A percentile compares a stretch with the other conserved stretches of the same genome.
Evolutionary conservation across 2,329 filamentous ascomycete genomes (phyloP).

Genomic region (Penicillium fuscoglaucum): DNA sequence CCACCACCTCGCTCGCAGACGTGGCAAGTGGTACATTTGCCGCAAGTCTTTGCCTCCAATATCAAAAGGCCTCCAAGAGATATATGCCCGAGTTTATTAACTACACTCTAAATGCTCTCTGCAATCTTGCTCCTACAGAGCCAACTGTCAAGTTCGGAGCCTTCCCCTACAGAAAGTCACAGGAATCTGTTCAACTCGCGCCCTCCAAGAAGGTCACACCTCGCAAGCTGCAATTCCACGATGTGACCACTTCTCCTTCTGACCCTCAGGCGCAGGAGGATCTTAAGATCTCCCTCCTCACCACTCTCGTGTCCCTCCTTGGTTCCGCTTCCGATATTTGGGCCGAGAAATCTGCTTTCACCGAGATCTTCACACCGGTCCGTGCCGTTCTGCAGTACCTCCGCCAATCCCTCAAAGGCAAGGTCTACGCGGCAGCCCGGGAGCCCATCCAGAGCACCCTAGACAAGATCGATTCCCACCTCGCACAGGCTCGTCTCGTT

Average conservation of each 20-base stretch:
- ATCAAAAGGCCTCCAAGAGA: constrained; percentile 78
- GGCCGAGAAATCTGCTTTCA: constrained; percentile 70
- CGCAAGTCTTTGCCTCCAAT: constrained; percentile 76
- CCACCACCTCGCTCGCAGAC: constrained; percentile 65
- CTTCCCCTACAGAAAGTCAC: constrained; percentile 63
- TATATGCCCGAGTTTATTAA: constrained; percentile 87
- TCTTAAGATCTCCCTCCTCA: constrained; percentile 61
- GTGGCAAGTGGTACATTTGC: constrained; percentile 74
- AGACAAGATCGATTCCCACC: constrained; percentile 40
- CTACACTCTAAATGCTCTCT: constrained; percentile 74
- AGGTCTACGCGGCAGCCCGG: constrained; percentile 47
- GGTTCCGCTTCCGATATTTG: constrained; percentile 70
- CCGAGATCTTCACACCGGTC: constrained; percentile 72
- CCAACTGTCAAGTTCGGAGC: constrained; percentile 50
- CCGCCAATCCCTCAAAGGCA: constrained; percentile 53
- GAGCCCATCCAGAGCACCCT: constrained; percentile 34
- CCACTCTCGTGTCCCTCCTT: constrained; percentile 65
- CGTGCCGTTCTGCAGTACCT: constrained; percentile 62
- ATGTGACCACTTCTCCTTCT: constrained; percentile 46
- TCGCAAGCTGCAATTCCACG: constrained; percentile 60
- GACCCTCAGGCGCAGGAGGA: constrained; percentile 35
- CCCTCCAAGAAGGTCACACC: constrained; percentile 35
- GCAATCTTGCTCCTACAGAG: constrained; percentile 61
- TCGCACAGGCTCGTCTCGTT: constrained; percentile 62
- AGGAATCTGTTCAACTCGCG: constrained; percentile 53